These are phyloP conservation scores for Mallotus japonicus DNA, from an alignment of 441 rosid genomes.

Conservation along the genomic window DNA sequence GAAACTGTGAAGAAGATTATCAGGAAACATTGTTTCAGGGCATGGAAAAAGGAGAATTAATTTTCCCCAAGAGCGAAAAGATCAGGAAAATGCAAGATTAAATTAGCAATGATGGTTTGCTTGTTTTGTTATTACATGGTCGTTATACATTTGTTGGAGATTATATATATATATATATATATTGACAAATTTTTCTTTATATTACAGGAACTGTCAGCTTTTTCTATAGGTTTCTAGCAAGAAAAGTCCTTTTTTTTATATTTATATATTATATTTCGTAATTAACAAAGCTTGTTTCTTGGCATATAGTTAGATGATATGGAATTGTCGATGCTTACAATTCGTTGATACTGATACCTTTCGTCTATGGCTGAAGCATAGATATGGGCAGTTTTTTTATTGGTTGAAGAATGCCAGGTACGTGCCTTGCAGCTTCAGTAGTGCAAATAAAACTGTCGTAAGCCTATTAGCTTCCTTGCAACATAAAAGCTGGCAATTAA, in stretches of 20 bases:
- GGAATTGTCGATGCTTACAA: slow-evolving; percentile 38
- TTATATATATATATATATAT: too few species aligned
- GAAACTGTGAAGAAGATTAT: slow-evolving; percentile 23
- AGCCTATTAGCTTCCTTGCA: not conserved
- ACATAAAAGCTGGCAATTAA: not conserved
- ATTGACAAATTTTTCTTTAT: not conserved
- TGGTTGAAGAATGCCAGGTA: slow-evolving; percentile 13
- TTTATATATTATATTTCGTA: slow-evolving; percentile 6
- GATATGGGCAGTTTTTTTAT: not conserved
- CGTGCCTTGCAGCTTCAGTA: not conserved
- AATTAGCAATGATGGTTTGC: slow-evolving; percentile 8
- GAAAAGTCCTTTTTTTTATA: not conserved
- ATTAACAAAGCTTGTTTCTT: slow-evolving; percentile 24
- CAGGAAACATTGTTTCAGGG: slow-evolving; percentile 27
- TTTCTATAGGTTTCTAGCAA: slow-evolving; percentile 3
- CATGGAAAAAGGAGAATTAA: not conserved
- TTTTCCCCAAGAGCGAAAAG: slow-evolving; percentile 9
- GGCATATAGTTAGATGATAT: slow-evolving; percentile 6
- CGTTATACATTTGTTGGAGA: not conserved
- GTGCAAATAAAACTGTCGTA: slow-evolving; percentile 8
- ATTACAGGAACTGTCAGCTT: slow-evolving; percentile 9
- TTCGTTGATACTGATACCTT: not conserved
- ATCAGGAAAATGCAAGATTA: slow-evolving; percentile 11
- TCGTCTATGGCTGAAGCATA: slow-evolving; percentile 2
- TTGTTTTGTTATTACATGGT: slow-evolving; percentile 30